A percentile compares a stretch with the other conserved stretches of the same genome.
Evolutionary conservation across 441 rosid species (phyloP).

Genomic region (Arabidopsis lyrata): DNA sequence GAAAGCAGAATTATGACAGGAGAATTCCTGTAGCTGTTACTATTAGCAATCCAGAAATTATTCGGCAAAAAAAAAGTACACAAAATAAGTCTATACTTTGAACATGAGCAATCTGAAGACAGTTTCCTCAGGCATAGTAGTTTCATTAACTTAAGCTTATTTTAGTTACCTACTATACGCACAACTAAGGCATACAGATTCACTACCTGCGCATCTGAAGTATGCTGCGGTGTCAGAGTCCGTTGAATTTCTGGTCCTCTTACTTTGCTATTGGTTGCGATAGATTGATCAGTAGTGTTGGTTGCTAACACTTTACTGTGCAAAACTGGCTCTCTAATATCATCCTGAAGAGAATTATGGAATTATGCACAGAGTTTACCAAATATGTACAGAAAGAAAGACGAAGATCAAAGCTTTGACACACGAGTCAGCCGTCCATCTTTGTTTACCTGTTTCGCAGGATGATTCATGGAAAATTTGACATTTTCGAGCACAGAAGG

Average conservation of each 20-base stretch:
- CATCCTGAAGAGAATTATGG: constrained; percentile 31
- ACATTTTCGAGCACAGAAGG: constrained; percentile 46
- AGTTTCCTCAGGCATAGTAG: constrained; percentile 14
- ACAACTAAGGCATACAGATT: constrained; percentile 10
- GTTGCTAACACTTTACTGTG: constrained; percentile 3
- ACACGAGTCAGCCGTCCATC: constrained; percentile 2
- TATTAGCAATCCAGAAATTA: constrained; percentile 8
- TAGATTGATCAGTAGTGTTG: constrained; percentile 44
- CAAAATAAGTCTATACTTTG: constrained; percentile 2
- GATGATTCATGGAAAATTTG: constrained; percentile 48
- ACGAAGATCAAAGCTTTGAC: constrained; percentile 25
- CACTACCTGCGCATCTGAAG: constrained; percentile 67
- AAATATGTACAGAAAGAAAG: constrained; percentile 8
- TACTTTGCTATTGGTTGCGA: constrained; percentile 48
- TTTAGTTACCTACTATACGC: constrained; percentile 13
- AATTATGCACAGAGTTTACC: constrained; percentile 16
- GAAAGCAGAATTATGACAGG: constrained; percentile 38
- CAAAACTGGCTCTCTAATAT: constrained; percentile 26
- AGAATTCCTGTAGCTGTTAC: constrained; percentile 8
- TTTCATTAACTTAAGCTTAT: constrained; percentile 11
- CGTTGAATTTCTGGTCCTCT: constrained; percentile 65
- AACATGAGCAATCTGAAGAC: constrained; percentile 18
- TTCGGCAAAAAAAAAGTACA: background rate
- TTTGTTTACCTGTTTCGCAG: constrained; percentile 54
- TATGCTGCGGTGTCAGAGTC: constrained; percentile 52